These are phyloP conservation scores for Auxenochlorella pyrenoidosa DNA, from an alignment of 139 green algal genomes.

Conservation along the genomic window DNA sequence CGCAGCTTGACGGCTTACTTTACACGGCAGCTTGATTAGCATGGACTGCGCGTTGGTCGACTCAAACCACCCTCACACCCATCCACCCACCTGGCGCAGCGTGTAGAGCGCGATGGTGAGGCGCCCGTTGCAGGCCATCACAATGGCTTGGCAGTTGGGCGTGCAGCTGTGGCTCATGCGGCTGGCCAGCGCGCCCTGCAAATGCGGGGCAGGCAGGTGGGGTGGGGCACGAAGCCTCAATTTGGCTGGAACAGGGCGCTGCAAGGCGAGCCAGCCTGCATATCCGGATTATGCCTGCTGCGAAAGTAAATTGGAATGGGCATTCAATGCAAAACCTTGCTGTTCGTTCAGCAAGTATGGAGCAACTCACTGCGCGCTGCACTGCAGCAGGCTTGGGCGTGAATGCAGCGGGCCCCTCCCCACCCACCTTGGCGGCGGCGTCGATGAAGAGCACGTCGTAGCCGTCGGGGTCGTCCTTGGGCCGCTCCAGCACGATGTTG, in stretches of 20 bases:
- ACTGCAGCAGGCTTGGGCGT: neutral
- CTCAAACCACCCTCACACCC: no score
- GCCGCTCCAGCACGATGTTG: conserved; percentile 82
- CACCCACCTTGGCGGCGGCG: conserved; percentile 79
- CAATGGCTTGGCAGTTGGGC: conserved; percentile 90
- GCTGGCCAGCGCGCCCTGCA: conserved; percentile 80
- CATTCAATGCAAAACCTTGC: no score
- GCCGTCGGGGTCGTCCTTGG: conserved; percentile 59
- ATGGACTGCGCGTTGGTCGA: no score
- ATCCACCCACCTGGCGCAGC: conserved; percentile 62
- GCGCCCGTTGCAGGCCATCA: conserved; percentile 76
- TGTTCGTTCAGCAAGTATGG: neutral
- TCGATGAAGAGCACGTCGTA: conserved; percentile 93
- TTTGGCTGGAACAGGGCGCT: no score
- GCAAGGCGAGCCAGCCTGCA: no score
- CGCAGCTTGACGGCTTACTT: no score
- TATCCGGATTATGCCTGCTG: no score
- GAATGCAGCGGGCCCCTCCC: neutral
- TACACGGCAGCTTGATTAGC: no score
- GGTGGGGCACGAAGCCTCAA: no score
- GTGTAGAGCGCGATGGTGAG: conserved; percentile 92
- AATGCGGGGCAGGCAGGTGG: neutral
- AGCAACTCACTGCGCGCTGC: neutral
- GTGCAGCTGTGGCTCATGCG: conserved; percentile 95
- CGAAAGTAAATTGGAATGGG: no score